These are phyloP conservation scores for Meyerozyma guilliermondii DNA, from an alignment of 1,139 yeast genomes.

Conservation along the genomic window DNA sequence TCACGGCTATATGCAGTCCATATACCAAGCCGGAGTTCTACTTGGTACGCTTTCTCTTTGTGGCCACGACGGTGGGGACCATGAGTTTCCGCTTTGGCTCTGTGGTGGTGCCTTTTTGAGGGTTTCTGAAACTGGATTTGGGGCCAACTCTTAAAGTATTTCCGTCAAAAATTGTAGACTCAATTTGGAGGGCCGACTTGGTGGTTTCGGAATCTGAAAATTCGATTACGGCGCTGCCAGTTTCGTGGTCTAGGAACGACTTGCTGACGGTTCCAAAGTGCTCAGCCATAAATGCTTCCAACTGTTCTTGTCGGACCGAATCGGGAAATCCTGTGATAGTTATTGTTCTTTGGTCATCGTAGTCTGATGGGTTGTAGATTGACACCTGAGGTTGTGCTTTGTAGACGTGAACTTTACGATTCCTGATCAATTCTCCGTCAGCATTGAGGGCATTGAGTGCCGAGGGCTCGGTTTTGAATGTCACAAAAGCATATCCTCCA, in stretches of 20 bases:
- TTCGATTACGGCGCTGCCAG: background rate
- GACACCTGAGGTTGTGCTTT: constrained; percentile 17
- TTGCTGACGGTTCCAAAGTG: background rate
- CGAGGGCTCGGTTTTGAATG: constrained; percentile 33
- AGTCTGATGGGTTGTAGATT: background rate
- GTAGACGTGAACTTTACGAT: constrained; percentile 40
- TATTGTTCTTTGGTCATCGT: background rate
- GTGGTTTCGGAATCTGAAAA: background rate
- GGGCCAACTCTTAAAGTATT: background rate
- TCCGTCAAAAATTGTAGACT: background rate
- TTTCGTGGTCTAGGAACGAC: background rate
- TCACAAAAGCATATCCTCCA: constrained; percentile 57
- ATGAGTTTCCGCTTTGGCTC: background rate
- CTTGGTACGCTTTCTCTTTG: background rate
- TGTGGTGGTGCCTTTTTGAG: background rate
- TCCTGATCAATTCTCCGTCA: constrained; percentile 33
- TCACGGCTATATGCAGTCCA: background rate
- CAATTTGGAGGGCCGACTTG: background rate
- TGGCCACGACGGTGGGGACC: background rate
- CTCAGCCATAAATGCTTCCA: background rate
- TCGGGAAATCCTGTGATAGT: background rate
- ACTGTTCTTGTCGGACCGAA: background rate
- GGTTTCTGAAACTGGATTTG: background rate
- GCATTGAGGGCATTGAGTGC: constrained; percentile 37
- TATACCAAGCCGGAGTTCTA: background rate